Base-by-base conservation (phyloP, 2,329 filamentous ascomycete genomes). In the Arthrobotrys megalospora region DNA sequence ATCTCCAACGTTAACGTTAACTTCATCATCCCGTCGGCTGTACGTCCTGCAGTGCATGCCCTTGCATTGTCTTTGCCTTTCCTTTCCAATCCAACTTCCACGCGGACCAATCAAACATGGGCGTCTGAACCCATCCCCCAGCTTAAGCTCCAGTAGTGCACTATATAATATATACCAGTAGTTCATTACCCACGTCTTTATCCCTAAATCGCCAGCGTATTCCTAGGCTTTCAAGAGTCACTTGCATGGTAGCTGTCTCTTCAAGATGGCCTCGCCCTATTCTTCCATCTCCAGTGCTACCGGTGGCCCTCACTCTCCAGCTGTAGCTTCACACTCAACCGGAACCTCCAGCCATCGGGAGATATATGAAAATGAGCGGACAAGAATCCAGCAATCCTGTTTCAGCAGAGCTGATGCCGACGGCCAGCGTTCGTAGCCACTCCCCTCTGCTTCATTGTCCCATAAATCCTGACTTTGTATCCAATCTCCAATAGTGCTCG, bases 291-390 rank as follows among this genome's bases (percentile, higher is more conserved):
- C 68, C 36, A 76, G 76, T 47, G 69, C 70, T 28, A 34, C 69
- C 19, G 76, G 68, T 55, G 76, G 53, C 16, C 62, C 53, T 41
- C 71, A 76, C 48, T 79, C 80, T 67, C 67, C 73, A 28, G 80
- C 76, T 45, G 69, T 80, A 48, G 73, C 69, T 48, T 80, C 80
- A 4, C 75, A 73, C 53, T 69, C 75, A 45, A 55, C 24, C 24
- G 24, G 24, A 28, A 28, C 58, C 28, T 75, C 79, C 55, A 65
- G 80, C 64, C 70, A 80, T 48, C 80, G 80, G 62, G 60, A 97
- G 86, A 90, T 90, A 82, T 99, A 98, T 84, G 96, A 99, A 85
- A 94, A 98, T 83, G 96, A 99, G 88, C 97, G 97, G 88, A 89
- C 90, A 84, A 90, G 96, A 84, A 97, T 99, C 82, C 91, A 97